Percentiles rank a stretch among this genome's conserved stretches.
Evolutionary conservation across 2,329 filamentous ascomycete genomes (phyloP).

Genomic region (Epichloe uncinata): DNA sequence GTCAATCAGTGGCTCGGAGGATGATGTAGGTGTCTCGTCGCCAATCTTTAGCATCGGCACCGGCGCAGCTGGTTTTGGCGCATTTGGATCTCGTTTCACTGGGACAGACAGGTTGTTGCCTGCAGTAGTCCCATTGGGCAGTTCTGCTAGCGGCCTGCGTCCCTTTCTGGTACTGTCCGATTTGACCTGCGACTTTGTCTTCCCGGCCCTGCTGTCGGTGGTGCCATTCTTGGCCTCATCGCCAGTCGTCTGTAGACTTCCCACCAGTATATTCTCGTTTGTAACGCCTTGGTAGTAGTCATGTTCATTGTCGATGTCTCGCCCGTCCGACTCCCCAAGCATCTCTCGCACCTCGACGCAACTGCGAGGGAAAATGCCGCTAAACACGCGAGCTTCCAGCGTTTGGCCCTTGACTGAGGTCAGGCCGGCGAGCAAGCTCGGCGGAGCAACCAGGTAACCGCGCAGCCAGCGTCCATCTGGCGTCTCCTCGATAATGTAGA

Average conservation of each 20-base stretch:
- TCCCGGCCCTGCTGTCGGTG: conserved; percentile 25
- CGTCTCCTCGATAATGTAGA: conserved; percentile 97
- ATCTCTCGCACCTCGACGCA: conserved; percentile 94
- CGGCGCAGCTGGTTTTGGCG: conserved; percentile 71
- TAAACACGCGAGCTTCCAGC: conserved; percentile 90
- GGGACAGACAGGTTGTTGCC: conserved; percentile 32
- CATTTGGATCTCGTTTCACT: conserved; percentile 48
- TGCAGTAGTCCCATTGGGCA: conserved; percentile 26
- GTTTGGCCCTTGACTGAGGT: conserved; percentile 87
- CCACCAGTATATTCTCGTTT: conserved; percentile 19
- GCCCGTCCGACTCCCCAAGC: conserved; percentile 57
- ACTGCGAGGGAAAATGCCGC: conserved; percentile 90
- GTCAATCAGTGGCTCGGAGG: conserved; percentile 82
- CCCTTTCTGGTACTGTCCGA: conserved; percentile 12
- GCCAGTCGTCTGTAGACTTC: conserved; percentile 19
- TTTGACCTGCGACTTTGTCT: conserved; percentile 21
- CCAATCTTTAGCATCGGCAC: conserved; percentile 97
- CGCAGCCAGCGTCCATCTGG: conserved; percentile 86
- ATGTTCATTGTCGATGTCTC: conserved; percentile 32
- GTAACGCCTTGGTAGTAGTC: conserved; percentile 19
- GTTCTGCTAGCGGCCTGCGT: conserved; percentile 21
- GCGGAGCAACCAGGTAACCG: conserved; percentile 88
- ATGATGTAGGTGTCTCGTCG: conserved; percentile 85
- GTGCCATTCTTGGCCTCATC: conserved; percentile 45
- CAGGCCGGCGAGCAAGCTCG: conserved; percentile 80